Conservation (phyloP, 2,329 filamentous ascomycete species). For the Orbilia javanica region DNA sequence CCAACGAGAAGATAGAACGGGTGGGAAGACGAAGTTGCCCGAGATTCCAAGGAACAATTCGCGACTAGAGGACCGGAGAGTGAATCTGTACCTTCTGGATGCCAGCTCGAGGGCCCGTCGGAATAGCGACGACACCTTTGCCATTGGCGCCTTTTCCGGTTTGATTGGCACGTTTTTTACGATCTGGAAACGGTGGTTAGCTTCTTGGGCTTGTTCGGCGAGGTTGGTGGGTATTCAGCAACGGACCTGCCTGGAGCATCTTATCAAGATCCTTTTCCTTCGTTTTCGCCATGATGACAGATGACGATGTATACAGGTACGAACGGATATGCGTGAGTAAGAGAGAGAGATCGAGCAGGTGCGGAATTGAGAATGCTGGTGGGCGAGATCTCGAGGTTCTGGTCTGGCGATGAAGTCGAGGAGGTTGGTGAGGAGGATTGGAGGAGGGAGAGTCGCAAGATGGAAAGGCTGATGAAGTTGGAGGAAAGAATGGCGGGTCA, state of each 20-base stretch:
- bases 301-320: not conserved
- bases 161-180: constrained; percentile 41
- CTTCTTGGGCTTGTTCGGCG: not conserved
- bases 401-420: not conserved
- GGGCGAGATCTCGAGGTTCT: not conserved
- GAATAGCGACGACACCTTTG: constrained; percentile 24
- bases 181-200: constrained; percentile 37
- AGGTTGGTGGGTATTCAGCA: not conserved
- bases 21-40: constrained; percentile 8
- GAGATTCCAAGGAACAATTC: constrained; percentile 27
- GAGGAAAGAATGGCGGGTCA: not conserved
- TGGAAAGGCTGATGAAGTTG: constrained; percentile 2
- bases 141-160: constrained; percentile 11
- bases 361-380: not conserved
- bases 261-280: constrained; percentile 42
- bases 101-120: constrained; percentile 39
- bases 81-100: constrained; percentile 53
- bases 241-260: constrained; percentile 43
- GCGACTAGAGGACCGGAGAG: constrained; percentile 30
- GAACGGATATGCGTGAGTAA: not conserved
- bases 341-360: not conserved
- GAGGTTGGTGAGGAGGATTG: not conserved
- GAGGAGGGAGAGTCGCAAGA: not conserved
- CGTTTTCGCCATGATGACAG: constrained; percentile 30
- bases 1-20: constrained; percentile 21